phyloP scores from a whole-genome alignment of 2,329 filamentous ascomycete genomes.

The Calonectria honghensis region DNA sequence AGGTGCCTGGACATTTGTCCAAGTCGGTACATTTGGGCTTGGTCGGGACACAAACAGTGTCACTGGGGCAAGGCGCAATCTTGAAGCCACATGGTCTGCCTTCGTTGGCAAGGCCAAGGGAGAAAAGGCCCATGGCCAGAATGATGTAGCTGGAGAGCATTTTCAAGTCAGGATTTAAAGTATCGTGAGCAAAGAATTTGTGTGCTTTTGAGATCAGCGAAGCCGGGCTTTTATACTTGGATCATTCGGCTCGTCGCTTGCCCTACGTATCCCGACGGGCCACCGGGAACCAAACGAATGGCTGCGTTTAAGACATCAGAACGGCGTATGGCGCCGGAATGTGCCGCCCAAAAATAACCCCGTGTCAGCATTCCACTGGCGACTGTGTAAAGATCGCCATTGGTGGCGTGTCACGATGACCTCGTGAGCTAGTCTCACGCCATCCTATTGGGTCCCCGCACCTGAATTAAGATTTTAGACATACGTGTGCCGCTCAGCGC shows the following conservation, averaged over 20 bases:
- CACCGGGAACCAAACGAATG: neutral
- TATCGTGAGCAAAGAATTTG: too few relatives aligned
- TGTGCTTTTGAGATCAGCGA: neutral
- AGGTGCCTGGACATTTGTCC: neutral
- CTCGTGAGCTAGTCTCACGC: neutral
- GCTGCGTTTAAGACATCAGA: neutral
- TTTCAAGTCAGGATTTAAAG: neutral
- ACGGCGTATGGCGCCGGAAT: neutral
- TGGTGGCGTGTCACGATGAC: neutral
- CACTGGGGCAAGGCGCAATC: neutral
- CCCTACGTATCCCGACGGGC: neutral
- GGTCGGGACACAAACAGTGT: neutral
- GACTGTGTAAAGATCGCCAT: neutral
- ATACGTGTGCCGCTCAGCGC: neutral
- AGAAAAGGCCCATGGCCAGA: neutral
- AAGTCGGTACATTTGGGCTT: neutral
- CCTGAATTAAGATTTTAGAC: neutral
- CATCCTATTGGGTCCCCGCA: neutral
- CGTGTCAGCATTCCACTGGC: neutral
- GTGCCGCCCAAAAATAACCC: neutral
- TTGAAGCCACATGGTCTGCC: neutral
- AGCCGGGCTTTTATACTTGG: neutral
- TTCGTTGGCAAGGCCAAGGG: neutral
- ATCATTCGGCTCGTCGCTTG: neutral
- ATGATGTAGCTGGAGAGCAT: neutral